Percentiles rank a stretch among this genome's conserved stretches.
These are phyloP conservation scores for Bipolaris victoriae DNA, from an alignment of 2,329 filamentous ascomycete species.

Conservation along the genomic window DNA sequence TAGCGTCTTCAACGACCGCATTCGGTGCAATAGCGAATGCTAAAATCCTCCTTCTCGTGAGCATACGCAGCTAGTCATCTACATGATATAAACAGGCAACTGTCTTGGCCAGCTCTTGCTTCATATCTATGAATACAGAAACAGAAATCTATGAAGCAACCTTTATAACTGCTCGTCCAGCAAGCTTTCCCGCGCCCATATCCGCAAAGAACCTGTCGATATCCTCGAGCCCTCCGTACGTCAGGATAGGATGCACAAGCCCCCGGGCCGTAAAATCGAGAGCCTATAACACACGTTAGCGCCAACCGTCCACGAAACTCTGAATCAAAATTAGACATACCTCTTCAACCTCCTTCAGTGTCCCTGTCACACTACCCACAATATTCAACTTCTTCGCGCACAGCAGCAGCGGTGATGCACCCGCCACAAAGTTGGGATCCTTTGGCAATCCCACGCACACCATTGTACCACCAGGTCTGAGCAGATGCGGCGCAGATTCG, in stretches of 20 bases:
- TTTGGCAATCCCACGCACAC: conserved; percentile 39
- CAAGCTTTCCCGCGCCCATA: conserved; percentile 49
- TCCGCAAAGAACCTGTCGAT: conserved; percentile 50
- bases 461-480: conserved; percentile 36
- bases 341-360: conserved; percentile 54
- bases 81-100: too few relatives aligned
- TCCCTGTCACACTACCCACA: conserved; percentile 53
- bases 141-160: conserved; percentile 27
- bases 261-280: conserved; percentile 54
- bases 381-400: conserved; percentile 52
- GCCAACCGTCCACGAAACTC: background rate
- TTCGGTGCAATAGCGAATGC: too few relatives aligned
- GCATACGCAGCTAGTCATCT: too few relatives aligned
- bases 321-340: background rate
- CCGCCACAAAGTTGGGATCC: conserved; percentile 24
- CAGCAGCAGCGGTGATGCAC: conserved; percentile 46
- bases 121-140: too few relatives aligned
- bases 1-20: too few relatives aligned
- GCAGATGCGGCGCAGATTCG: conserved; percentile 37
- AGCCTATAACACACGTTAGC: conserved; percentile 31
- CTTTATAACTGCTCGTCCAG: conserved; percentile 52
- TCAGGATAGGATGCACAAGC: conserved; percentile 50
- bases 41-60: too few relatives aligned
- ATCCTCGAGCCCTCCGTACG: conserved; percentile 48
- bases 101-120: too few relatives aligned